A percentile compares a stretch with the other conserved stretches of the same genome.
These are phyloP conservation scores for Pseudozyma thailandica DNA, from an alignment of 1,284 basidiomycete genomes.

Conservation along the genomic window DNA sequence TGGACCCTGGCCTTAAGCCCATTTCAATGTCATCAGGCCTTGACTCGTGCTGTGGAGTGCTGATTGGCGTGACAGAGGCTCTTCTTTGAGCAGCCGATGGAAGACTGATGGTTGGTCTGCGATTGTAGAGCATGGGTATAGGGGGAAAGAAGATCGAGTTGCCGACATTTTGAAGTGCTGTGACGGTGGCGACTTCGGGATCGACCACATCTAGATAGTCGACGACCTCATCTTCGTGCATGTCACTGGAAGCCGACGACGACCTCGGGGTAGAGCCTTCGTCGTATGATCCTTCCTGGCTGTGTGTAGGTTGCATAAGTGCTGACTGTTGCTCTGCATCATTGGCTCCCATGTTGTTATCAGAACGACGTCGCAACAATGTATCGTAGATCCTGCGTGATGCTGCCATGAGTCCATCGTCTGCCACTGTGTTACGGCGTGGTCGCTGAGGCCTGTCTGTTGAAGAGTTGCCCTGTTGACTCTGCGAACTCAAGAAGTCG, in stretches of 20 bases:
- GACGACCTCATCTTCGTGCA: slow-evolving; percentile 58
- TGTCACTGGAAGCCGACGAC: slow-evolving; percentile 17
- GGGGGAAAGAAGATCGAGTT: slow-evolving; percentile 81
- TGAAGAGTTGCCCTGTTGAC: neutral
- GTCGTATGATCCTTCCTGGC: slow-evolving; percentile 1
- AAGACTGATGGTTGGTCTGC: slow-evolving; percentile 77
- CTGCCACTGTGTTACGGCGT: slow-evolving; percentile 21
- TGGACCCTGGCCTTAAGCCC: slow-evolving; percentile 13
- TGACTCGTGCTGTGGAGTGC: slow-evolving; percentile 16
- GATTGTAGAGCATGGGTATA: slow-evolving; percentile 74
- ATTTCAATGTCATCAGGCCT: slow-evolving; percentile 32
- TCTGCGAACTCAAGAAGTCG: neutral
- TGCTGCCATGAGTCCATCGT: slow-evolving; percentile 22
- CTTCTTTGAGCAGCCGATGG: slow-evolving; percentile 20
- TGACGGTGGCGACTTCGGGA: slow-evolving; percentile 77
- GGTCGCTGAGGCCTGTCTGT: neutral
- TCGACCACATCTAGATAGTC: slow-evolving; percentile 78
- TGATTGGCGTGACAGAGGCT: neutral
- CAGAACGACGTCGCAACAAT: slow-evolving; percentile 24
- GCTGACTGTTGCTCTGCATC: slow-evolving; percentile 12
- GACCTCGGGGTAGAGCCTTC: slow-evolving; percentile 1
- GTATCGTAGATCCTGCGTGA: slow-evolving; percentile 38
- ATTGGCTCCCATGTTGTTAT: neutral
- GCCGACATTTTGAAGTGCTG: slow-evolving; percentile 79
- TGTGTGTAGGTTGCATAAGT: neutral